Percentiles rank a stretch among this genome's conserved stretches.
phyloP scores from a whole-genome alignment of 169 alveolate genomes.

The Plasmodium adleri region DNA sequence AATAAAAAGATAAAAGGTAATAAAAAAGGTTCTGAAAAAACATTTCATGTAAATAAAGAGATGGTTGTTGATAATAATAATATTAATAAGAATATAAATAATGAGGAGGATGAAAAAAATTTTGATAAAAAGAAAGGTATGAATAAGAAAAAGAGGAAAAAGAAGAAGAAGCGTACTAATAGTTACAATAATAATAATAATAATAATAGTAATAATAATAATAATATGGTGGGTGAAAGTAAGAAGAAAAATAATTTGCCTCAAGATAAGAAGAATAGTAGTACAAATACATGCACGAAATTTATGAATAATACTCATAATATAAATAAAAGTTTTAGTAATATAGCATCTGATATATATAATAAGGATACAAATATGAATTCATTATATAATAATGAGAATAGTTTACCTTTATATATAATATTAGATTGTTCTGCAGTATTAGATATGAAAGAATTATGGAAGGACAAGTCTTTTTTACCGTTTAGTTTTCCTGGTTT shows the following conservation, averaged over 20 bases:
- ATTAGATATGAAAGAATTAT: conserved; percentile 66
- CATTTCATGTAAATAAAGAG: not conserved
- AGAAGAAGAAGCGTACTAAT: not conserved
- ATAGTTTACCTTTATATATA: conserved; percentile 51
- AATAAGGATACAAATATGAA: conserved; percentile 1
- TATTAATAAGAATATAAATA: not conserved
- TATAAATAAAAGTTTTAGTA: not conserved
- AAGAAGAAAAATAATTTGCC: no score
- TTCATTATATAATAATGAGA: not conserved
- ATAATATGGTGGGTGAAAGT: not conserved
- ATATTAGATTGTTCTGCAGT: conserved; percentile 71
- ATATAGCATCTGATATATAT: not conserved
- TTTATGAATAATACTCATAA: not conserved
- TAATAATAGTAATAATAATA: not conserved
- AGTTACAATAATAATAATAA: not conserved
- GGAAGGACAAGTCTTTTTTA: conserved; percentile 59
- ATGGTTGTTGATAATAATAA: not conserved
- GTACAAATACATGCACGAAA: not conserved
- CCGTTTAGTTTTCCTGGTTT: conserved; percentile 76
- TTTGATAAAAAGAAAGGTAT: conserved; percentile 4
- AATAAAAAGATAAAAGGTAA: not conserved
- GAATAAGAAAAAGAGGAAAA: conserved; percentile 8
- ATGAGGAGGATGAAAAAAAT: not conserved
- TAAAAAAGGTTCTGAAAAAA: not conserved
- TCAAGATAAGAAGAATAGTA: not conserved